Conservation (phyloP, 2,329 filamentous ascomycete genomes). For the Neofusicoccum sp. region DNA sequence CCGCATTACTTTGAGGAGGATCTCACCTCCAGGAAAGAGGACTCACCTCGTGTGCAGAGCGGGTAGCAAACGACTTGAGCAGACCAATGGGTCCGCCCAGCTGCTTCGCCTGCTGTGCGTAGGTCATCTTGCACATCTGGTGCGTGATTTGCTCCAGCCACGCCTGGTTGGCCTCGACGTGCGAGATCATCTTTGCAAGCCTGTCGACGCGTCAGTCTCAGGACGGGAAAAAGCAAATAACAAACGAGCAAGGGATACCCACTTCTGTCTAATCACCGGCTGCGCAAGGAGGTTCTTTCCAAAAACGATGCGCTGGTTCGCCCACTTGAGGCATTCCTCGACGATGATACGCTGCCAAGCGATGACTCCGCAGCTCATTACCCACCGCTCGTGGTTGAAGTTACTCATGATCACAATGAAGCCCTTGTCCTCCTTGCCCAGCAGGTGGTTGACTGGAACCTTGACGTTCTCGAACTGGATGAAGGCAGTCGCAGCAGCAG, state of each 20-base stretch:
- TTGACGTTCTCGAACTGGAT: constrained; percentile 85
- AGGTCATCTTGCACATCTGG: constrained; percentile 85
- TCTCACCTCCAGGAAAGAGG: neutral
- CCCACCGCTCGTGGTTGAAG: constrained; percentile 85
- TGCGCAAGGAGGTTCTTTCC: constrained; percentile 79
- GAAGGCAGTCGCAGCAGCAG: constrained; percentile 73
- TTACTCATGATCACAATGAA: constrained; percentile 82
- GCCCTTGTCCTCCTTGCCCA: constrained; percentile 82
- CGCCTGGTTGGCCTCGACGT: constrained; percentile 76
- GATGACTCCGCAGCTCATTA: constrained; percentile 66
- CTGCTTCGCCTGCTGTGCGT: constrained; percentile 70
- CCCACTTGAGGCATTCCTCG: constrained; percentile 85
- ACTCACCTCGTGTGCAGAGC: constrained; percentile 65
- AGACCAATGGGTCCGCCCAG: constrained; percentile 79
- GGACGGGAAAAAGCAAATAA: neutral
- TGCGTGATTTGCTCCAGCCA: constrained; percentile 84
- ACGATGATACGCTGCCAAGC: constrained; percentile 67
- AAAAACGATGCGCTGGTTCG: constrained; percentile 82
- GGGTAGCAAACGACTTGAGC: constrained; percentile 75
- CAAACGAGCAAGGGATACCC: constrained; percentile 26
- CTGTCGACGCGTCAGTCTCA: constrained; percentile 34
- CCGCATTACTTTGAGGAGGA: neutral
- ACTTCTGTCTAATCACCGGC: constrained; percentile 78
- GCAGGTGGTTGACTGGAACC: constrained; percentile 73
- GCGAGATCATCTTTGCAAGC: constrained; percentile 82